phyloP scores from a whole-genome alignment of 768 basidiomycete species.

The Auriculariales sp. region DNA sequence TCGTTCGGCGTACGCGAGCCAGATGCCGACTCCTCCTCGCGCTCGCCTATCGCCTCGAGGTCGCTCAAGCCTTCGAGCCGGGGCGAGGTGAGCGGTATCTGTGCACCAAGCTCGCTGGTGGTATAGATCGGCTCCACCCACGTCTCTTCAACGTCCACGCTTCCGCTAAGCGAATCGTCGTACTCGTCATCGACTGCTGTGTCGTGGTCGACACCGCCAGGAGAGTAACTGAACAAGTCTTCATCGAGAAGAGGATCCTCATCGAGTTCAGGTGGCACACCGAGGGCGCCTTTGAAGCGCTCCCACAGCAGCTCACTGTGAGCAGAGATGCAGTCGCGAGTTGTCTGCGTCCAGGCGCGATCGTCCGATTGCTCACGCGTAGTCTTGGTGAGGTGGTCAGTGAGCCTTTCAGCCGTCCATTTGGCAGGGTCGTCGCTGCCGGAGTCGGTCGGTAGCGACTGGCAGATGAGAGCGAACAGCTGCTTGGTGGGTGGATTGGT shows the following conservation, averaged over 20 bases:
- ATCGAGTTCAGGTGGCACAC: constrained; percentile 67
- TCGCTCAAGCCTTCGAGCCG: not conserved
- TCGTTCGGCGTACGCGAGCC: not conserved
- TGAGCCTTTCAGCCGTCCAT: constrained; percentile 63
- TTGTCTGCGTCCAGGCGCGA: constrained; percentile 53
- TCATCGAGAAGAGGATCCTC: constrained; percentile 11
- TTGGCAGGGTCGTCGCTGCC: not conserved
- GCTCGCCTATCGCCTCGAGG: not conserved
- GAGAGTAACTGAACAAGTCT: too few relatives aligned
- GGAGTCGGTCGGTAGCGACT: constrained; percentile 38
- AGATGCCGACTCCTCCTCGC: not conserved
- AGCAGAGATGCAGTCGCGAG: constrained; percentile 56
- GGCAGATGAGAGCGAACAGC: constrained; percentile 59
- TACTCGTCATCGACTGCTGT: not conserved
- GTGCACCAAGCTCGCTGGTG: not conserved
- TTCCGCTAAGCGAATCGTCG: not conserved
- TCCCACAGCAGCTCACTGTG: constrained; percentile 87
- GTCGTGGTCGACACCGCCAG: not conserved
- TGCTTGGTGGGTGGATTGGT: constrained; percentile 49
- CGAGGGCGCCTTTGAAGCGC: constrained; percentile 73
- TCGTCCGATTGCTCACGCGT: constrained; percentile 55
- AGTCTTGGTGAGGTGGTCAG: constrained; percentile 48
- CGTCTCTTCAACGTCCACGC: not conserved
- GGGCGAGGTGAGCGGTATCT: not conserved
- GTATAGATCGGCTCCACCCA: constrained; percentile 1